phyloP scores from a whole-genome alignment of 768 basidiomycete species.

The Tulasnella sp. region DNA sequence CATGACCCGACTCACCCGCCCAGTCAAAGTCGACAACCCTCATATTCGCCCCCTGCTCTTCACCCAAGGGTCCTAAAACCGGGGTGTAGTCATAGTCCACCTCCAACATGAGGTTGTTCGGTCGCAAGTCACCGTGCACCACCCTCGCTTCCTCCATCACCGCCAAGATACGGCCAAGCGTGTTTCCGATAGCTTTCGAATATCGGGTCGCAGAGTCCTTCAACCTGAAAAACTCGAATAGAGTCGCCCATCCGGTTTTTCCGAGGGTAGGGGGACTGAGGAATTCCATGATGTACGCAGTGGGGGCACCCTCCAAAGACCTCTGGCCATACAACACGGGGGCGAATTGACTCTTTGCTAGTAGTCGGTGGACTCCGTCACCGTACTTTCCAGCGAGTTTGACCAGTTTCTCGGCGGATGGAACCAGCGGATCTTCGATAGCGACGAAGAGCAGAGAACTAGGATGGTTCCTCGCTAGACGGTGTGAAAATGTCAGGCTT shows the following conservation, averaged over 20 bases:
- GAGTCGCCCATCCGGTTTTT: conserved; percentile 6
- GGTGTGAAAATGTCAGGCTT: too few relatives aligned
- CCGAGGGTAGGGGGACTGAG: background rate
- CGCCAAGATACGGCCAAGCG: background rate
- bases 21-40: too few relatives aligned
- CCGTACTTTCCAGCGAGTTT: conserved; percentile 31
- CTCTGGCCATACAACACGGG: conserved; percentile 18
- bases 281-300: conserved; percentile 32
- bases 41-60: background rate
- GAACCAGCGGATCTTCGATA: too few relatives aligned
- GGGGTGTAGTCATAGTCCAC: background rate
- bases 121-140: conserved; percentile 27
- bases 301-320: conserved; percentile 25
- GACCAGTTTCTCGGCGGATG: background rate
- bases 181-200: background rate
- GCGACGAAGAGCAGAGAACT: background rate
- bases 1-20: too few relatives aligned
- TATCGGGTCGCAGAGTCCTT: background rate
- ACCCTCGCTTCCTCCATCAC: background rate
- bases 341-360: conserved; percentile 10
- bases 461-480: background rate
- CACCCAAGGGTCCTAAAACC: background rate
- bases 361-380: conserved; percentile 19
- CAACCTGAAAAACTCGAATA: background rate
- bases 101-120: conserved; percentile 23